phyloP scores from a whole-genome alignment of 179 eudicot species.

The Corrigiola litoralis region DNA sequence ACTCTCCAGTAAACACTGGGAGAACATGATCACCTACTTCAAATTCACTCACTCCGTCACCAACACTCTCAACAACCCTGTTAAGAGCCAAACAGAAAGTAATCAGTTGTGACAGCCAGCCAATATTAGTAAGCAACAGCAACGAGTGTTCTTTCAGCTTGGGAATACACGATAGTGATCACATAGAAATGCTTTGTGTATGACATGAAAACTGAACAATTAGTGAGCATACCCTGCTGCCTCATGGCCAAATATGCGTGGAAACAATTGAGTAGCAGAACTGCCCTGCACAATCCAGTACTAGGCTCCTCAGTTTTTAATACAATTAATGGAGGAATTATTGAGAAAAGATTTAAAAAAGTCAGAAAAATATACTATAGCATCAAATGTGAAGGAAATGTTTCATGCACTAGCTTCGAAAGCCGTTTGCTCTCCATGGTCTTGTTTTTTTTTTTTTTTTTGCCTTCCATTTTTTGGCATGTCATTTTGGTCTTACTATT shows the following conservation, averaged over 20 bases:
- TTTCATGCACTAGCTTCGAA: too few species aligned
- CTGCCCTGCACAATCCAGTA: slow-evolving; percentile 25
- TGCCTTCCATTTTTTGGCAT: too few species aligned
- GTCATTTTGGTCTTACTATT: too few species aligned
- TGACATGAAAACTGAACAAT: background rate
- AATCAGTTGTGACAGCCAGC: background rate
- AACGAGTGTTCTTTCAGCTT: too few species aligned
- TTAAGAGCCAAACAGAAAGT: background rate
- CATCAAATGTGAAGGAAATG: too few species aligned
- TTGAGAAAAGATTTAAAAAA: background rate
- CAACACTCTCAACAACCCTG: slow-evolving; percentile 50
- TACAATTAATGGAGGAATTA: background rate
- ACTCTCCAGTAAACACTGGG: slow-evolving; percentile 50
- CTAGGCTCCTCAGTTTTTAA: background rate
- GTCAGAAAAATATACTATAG: too few species aligned
- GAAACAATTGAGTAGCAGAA: slow-evolving; percentile 36
- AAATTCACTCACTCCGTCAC: slow-evolving; percentile 43
- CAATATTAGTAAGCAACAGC: too few species aligned
- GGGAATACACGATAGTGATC: background rate
- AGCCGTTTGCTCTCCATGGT: too few species aligned
- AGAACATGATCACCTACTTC: slow-evolving; percentile 44
- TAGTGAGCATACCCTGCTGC: slow-evolving; percentile 38
- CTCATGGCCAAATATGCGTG: slow-evolving; percentile 52
- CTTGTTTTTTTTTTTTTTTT: too few species aligned
- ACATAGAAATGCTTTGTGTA: background rate